A percentile compares a stretch with the other conserved stretches of the same genome.
phyloP scores from a whole-genome alignment of 2,329 filamentous ascomycete species.

The Corynespora cassiicola region DNA sequence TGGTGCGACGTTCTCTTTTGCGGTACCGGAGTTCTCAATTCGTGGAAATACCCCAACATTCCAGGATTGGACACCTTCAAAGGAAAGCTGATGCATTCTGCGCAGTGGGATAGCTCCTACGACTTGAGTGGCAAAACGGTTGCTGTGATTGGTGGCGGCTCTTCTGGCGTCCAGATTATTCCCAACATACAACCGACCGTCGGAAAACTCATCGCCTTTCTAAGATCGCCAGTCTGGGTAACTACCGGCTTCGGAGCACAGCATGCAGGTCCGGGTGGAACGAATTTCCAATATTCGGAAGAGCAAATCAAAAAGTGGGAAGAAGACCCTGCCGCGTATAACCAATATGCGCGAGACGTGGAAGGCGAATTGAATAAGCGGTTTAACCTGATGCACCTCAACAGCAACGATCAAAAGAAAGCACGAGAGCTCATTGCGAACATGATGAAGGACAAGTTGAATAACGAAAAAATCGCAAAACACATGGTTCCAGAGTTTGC shows the following conservation, averaged over 20 bases:
- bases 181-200: conserved; percentile 49
- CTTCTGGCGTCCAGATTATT: conserved; percentile 52
- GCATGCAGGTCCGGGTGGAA: conserved; percentile 54
- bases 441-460: conserved; percentile 51
- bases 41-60: conserved; percentile 52
- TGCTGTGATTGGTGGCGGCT: conserved; percentile 52
- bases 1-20: conserved; percentile 32
- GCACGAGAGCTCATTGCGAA: conserved; percentile 42
- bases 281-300: conserved; percentile 54
- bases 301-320: conserved; percentile 49
- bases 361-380: conserved; percentile 59
- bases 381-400: conserved; percentile 60
- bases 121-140: conserved; percentile 46
- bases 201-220: conserved; percentile 48
- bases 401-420: conserved; percentile 44
- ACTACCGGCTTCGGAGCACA: conserved; percentile 56
- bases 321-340: conserved; percentile 49
- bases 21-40: conserved; percentile 27
- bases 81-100: conserved; percentile 53
- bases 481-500: conserved; percentile 48
- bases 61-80: conserved; percentile 47
- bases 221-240: conserved; percentile 56
- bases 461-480: conserved; percentile 46
- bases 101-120: conserved; percentile 48
- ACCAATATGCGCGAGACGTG: conserved; percentile 56